Conservation (phyloP, 495 filamentous ascomycete species). For the Penicillium flavigenum region DNA sequence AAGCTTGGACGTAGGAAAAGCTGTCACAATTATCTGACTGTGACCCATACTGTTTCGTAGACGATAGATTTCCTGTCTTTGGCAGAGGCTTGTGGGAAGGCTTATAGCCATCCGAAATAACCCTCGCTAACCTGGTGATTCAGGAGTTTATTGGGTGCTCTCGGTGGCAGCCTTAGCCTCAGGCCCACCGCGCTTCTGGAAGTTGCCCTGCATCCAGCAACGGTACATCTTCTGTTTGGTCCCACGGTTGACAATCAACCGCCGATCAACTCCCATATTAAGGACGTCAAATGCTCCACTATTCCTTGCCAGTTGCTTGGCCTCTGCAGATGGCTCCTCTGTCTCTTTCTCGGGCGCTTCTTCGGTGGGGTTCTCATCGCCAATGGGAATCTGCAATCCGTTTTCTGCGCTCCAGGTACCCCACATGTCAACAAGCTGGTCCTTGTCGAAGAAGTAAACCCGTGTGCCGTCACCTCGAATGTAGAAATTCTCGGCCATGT, state of each 20-base stretch:
- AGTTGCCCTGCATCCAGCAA: conserved; percentile 91
- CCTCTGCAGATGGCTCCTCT: conserved; percentile 12
- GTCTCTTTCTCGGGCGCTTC: conserved; percentile 6
- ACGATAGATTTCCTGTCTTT: neutral
- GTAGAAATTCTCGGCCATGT: conserved; percentile 95
- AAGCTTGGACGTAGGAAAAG: neutral
- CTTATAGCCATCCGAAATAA: neutral
- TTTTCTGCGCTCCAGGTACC: conserved; percentile 47
- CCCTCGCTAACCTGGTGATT: neutral
- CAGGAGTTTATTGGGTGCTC: conserved; percentile 14
- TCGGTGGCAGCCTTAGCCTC: conserved; percentile 9
- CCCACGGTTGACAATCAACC: conserved; percentile 88
- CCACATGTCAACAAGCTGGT: conserved; percentile 81
- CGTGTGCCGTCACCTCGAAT: conserved; percentile 92
- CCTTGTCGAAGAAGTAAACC: conserved; percentile 93
- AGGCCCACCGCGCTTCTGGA: conserved; percentile 60
- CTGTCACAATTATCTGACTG: neutral
- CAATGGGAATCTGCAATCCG: conserved; percentile 26
- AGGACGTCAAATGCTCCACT: conserved; percentile 64
- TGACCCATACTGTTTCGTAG: neutral
- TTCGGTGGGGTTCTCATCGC: conserved; percentile 15
- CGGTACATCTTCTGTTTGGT: conserved; percentile 95
- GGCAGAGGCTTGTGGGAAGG: neutral
- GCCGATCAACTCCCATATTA: conserved; percentile 70
- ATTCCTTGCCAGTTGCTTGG: conserved; percentile 16